These are phyloP conservation scores for Balakata baccata DNA, from an alignment of 345 rosid species.

Conservation along the genomic window DNA sequence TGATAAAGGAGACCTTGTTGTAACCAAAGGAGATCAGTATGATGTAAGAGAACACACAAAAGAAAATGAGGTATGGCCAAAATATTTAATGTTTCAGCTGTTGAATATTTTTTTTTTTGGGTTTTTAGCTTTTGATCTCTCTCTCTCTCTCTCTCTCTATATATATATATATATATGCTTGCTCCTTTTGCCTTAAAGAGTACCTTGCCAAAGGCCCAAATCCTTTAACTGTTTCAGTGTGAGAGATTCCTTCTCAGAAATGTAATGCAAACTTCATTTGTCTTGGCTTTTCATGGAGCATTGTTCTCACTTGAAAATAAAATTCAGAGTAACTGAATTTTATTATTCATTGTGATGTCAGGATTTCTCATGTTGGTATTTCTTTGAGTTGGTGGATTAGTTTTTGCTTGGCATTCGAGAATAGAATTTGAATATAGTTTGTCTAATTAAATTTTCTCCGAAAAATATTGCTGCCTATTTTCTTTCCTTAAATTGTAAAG, in stretches of 20 bases:
- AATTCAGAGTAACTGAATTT: too few species aligned
- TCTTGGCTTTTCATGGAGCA: background rate
- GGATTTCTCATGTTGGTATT: background rate
- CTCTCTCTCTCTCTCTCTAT: too few species aligned
- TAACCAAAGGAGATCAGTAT: conserved; percentile 95
- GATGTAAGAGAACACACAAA: conserved; percentile 82
- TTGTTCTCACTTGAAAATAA: background rate
- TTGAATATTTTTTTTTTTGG: background rate
- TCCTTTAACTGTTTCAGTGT: background rate
- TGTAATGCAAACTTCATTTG: background rate
- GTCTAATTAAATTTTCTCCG: background rate
- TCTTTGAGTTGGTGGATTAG: background rate
- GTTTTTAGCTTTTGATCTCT: background rate
- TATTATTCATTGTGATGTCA: background rate
- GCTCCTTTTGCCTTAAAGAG: background rate
- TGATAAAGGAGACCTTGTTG: conserved; percentile 95
- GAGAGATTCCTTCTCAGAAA: background rate
- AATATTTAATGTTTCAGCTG: background rate
- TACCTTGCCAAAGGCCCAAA: background rate
- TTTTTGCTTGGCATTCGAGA: background rate
- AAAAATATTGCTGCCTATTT: background rate
- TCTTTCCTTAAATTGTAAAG: background rate
- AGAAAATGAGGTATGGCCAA: conserved; percentile 70
- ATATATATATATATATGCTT: background rate
- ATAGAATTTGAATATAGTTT: background rate